Base-by-base conservation (phyloP, 306 rosid genomes). In the Pyrus pyrifolia region DNA sequence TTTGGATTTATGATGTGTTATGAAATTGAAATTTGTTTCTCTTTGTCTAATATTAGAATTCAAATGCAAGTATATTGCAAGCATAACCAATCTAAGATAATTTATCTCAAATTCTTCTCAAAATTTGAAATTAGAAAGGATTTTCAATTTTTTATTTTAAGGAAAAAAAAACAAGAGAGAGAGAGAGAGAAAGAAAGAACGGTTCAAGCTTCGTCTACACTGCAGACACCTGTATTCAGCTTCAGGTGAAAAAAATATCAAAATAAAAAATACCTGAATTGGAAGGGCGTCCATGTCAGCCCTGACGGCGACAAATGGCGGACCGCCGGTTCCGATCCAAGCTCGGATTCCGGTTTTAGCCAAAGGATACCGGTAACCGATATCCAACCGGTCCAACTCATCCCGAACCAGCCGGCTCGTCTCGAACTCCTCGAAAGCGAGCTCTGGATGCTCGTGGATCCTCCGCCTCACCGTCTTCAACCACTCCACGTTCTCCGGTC, bases 201-300 rank as follows among this genome's bases (percentile, higher is more conserved):
- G 29, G 70, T 29, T 74, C 5, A 74, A 45, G 27, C 46, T n/a
- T 66, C 49, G 4, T 35, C 29, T 11, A 35, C 27, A 5, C 29
- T 3, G 25, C 19, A 31, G 22, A 30, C 12, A 63, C 22, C 17
- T 30, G 64, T 55, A 21, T n/a, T 57, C 29, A 63, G 18, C 44
- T 58, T 72, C 35, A 12, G 3, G 57, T 60, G 5, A 10, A 40
- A 45, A 17, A 29, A 2, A 25, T 17, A 42, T 45, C 0, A 6
- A 57, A 57, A 9, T 10, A 57, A n/a, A 22, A n/a, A 18, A n/a
- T 31, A 89, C 98, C 97, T 94, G 97, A 42, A 94, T 92, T 3
- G 98, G 98, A 51, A 92, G 96, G n/a, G 98, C 97, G 63, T 94
- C 98, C 98, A 94, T 91, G 88, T 94, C 98, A 61, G 98, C 98